A percentile compares a stretch with the other conserved stretches of the same genome.
phyloP scores from a whole-genome alignment of 2,329 filamentous ascomycete genomes.

The Aspergillus pseudoterreus region DNA sequence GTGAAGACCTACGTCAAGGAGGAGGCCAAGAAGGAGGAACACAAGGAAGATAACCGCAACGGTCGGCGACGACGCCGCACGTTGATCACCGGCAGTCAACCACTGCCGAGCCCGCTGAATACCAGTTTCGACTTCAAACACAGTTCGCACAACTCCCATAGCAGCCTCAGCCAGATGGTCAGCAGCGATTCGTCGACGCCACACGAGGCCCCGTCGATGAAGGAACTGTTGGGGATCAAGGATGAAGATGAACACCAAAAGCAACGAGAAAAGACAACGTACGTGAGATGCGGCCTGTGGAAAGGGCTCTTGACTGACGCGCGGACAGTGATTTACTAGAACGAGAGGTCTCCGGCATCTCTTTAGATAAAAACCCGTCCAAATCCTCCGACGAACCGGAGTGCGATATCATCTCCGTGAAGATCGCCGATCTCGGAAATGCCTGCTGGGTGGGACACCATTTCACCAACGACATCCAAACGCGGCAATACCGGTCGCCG shows the following conservation, averaged over 20 bases:
- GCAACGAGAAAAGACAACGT: slow-evolving; percentile 91
- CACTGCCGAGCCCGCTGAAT: slow-evolving; percentile 89
- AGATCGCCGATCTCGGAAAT: slow-evolving; percentile 97
- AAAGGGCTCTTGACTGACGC: slow-evolving; percentile 9
- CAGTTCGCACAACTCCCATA: slow-evolving; percentile 61
- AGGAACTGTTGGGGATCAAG: slow-evolving; percentile 50
- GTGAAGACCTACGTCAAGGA: slow-evolving; percentile 94
- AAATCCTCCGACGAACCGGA: slow-evolving; percentile 24
- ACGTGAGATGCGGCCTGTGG: slow-evolving; percentile 40
- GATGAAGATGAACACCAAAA: slow-evolving; percentile 66
- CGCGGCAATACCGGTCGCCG: slow-evolving; percentile 91
- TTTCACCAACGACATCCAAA: slow-evolving; percentile 99
- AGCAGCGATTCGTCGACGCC: slow-evolving; percentile 48
- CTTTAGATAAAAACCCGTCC: slow-evolving; percentile 69
- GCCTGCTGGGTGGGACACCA: slow-evolving; percentile 99
- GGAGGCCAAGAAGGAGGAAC: slow-evolving; percentile 57
- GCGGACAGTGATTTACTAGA: slow-evolving; percentile 76
- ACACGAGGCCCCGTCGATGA: slow-evolving; percentile 54
- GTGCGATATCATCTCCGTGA: slow-evolving; percentile 87
- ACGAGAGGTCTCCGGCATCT: slow-evolving; percentile 91
- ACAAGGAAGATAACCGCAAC: slow-evolving; percentile 88
- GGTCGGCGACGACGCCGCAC: slow-evolving; percentile 85
- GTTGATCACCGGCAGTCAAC: slow-evolving; percentile 94
- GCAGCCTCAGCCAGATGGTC: slow-evolving; percentile 79
- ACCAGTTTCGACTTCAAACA: slow-evolving; percentile 73